Evolutionary conservation across 2,329 filamentous ascomycete genomes (phyloP).

Genomic region (Fusarium anguioides): DNA sequence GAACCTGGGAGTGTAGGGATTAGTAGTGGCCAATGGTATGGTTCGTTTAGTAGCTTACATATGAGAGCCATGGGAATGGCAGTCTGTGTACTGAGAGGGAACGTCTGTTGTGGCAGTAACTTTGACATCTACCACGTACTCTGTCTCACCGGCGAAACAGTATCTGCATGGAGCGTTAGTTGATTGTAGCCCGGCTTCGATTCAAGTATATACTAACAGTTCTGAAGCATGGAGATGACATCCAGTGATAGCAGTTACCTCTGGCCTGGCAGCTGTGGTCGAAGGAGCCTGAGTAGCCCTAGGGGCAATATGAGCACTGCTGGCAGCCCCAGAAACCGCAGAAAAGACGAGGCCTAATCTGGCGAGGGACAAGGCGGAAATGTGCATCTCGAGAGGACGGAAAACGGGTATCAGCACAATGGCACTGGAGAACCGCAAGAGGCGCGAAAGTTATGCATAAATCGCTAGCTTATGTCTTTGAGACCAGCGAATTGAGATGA

Average conservation of each 20-base stretch:
- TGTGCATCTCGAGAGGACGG: constrained; percentile 24
- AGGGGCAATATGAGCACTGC: constrained; percentile 39
- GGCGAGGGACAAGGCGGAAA: constrained; percentile 30
- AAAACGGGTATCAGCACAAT: constrained; percentile 6
- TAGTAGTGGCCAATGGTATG: not conserved
- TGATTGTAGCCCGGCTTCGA: not conserved
- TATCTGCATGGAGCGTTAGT: constrained; percentile 48
- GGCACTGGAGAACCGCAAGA: constrained; percentile 10
- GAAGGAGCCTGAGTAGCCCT: constrained; percentile 49
- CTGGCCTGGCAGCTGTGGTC: constrained; percentile 33
- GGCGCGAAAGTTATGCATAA: constrained; percentile 26
- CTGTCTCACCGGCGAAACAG: constrained; percentile 57
- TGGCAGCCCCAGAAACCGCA: constrained; percentile 21
- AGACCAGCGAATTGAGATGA: not conserved
- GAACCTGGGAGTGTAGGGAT: constrained; percentile 57
- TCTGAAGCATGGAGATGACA: constrained; percentile 57
- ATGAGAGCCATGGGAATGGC: constrained; percentile 69
- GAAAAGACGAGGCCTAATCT: constrained; percentile 32
- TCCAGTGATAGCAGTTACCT: constrained; percentile 53
- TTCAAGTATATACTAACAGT: constrained; percentile 49
- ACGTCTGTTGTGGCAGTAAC: constrained; percentile 66
- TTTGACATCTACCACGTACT: constrained; percentile 58
- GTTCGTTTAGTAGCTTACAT: constrained; percentile 57
- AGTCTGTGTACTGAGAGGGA: constrained; percentile 71
- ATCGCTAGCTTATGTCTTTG: not conserved